Evolutionary conservation across 208 protist species (phyloP), one percentile per base, ranked within the genome.

Genomic region (Trypanosomatidae sp.): DNA sequence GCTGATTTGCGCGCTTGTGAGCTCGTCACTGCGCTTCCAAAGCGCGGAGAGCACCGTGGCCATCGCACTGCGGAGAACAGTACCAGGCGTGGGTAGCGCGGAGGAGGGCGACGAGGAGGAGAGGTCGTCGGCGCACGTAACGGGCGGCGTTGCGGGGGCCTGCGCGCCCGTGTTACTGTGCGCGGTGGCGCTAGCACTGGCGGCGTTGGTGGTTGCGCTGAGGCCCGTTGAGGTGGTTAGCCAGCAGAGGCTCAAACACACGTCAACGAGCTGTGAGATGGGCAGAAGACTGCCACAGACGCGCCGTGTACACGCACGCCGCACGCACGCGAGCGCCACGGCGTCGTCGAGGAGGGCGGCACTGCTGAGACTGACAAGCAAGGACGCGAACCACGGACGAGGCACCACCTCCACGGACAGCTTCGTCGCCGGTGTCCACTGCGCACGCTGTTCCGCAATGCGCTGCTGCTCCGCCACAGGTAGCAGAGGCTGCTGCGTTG

Each of bases 1-100:
- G 62, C 87, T 58, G 17, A 93, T 69, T 7, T 95, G 88, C 30
- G 33, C 19, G 22, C 39, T 25, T 15, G 66, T 17, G 8, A 93
- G 72, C 71, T 95, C 91, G 22, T 95, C 91, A 33, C 77, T 82
- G 56, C 91, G 84, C 22, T 77, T 64, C 91, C 91, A 95, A 33
- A 95, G 71, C 41, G 88, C 88, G 66, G 86, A 85, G 43, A 95
- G 71, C 3, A 89, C 84, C 4, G 75, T 69, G 4, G 68, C 71
- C 69, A 92, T 73, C 41, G 81, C 79, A 22, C 73, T 66, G 8
- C 71, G 60, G n/a, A 79, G 46, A 43, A 72, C n/a, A 13, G 44
- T 55, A 30, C 25, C 43, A 44, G 68, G 36, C 9, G 46, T 10
- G 8, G 66, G 46, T 15, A 17, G 41, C n/a, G 58, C 8, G 36